Conservation (phyloP, 169 alveolate species). For the Plasmodium falciparum region DNA sequence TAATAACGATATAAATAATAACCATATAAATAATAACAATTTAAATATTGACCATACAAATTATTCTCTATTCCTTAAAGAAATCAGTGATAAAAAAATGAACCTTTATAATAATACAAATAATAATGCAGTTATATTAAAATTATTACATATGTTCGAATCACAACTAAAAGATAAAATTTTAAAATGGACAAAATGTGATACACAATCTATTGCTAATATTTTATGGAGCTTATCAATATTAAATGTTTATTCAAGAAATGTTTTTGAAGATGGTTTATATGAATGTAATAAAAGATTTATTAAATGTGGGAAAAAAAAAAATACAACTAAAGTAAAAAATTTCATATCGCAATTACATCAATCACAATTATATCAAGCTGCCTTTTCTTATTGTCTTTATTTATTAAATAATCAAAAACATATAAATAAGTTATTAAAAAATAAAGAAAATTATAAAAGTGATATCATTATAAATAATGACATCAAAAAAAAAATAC, state of each 20-base stretch:
- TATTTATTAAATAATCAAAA: conserved; percentile 22
- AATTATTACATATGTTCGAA: conserved; percentile 14
- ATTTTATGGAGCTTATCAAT: conserved; percentile 70
- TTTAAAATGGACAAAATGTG: conserved; percentile 57
- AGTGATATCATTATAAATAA: neutral
- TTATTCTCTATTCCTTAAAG: conserved; percentile 6
- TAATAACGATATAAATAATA: neutral
- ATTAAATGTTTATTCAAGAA: conserved; percentile 37
- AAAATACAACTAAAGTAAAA: conserved; percentile 35
- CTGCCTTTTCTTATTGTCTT: conserved; percentile 41
- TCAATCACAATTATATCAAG: conserved; percentile 71
- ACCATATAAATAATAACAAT: neutral
- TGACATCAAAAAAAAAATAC: conserved; percentile 26
- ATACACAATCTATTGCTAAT: conserved; percentile 60
- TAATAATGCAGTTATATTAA: conserved; percentile 4
- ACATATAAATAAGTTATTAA: neutral
- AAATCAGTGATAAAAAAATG: conserved; percentile 1
- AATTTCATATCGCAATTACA: conserved; percentile 58
- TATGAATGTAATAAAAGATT: conserved; percentile 71
- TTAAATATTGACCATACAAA: neutral
- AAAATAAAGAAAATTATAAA: conserved; percentile 7
- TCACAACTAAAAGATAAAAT: conserved; percentile 33
- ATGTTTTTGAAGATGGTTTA: conserved; percentile 42
- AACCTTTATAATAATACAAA: conserved; percentile 42
- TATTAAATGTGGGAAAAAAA: conserved; percentile 48